Base-by-base conservation (phyloP, 2,329 filamentous ascomycete genomes). In the Ophiostoma angusticollis region DNA sequence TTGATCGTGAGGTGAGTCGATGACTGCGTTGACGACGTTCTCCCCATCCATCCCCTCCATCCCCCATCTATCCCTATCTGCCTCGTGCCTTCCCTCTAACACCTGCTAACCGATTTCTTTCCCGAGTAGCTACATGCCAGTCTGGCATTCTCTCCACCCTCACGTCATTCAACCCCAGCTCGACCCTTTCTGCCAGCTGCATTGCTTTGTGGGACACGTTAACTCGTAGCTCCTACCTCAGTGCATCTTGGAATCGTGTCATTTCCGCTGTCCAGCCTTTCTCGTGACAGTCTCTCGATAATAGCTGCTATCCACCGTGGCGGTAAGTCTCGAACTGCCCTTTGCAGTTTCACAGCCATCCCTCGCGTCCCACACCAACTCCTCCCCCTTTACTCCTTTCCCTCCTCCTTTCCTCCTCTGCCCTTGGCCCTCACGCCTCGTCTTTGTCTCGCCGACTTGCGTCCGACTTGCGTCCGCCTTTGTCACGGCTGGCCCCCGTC, bases 191-290 rank as follows among this genome's bases (percentile, higher is more conserved):
- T 30, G 19, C 9, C 62, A 58, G 56, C 58, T 60, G 61, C 56
- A 54, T 58, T 47, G 34, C 55, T 54, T n/a, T 54, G 66, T 70
- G 67, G 72, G 70, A 75, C 68, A 73, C 71, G 70, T 75, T 75
- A 69, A 62, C 68, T 75, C 72, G 71, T 72, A 68, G 63, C 67
- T 74, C 67, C 70, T 65, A 65, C 54, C 21, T 25, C n/a, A n/a
- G n/a, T 39, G 55, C 54, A 55, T 58, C 55, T 62, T 63, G 63
- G 61, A 63, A 64, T 62, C 64, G 56, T 62, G 58, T 63, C 62
- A 64, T 62, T 58, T 23, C 34, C 18, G 33, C 27, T 57, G 57
- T 37, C 18, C 30, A 29, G 24, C 37, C 23, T 22, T 38, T 31
- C 57, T 61, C 59, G 41, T 14, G 7, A 18, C 19, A 32, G 33